Base-by-base conservation (phyloP, 2,329 filamentous ascomycete species). In the Ascochyta lentis region DNA sequence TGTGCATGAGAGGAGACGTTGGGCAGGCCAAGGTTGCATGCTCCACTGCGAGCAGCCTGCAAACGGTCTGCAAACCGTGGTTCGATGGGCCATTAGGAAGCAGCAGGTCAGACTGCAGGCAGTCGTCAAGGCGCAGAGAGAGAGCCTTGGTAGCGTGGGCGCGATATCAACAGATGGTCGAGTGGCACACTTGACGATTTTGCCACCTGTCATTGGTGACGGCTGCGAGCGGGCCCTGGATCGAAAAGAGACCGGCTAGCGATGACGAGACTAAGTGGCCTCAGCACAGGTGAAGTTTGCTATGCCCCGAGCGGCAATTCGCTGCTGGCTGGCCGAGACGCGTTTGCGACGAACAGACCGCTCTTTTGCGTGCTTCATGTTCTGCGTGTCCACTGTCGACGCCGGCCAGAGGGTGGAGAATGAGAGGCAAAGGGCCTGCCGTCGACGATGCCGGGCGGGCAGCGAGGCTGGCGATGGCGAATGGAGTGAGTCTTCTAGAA, bases 201-300 rank as follows among this genome's bases (percentile, higher is more conserved):
- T 54, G 55, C 48, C 51, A 56, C 52, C 56, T 50, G 41, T 54
- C 50, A 43, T 56, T 51, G 44, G 47, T 44, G 42, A 45, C 26
- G 33, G 33, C 24, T 35, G 24, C 29, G 43, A 51, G 58, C 54
- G 60, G 62, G 58, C 49, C 19, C 54, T 48, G 44, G 60, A 53
- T 50, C 37, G 53, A 59, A 59, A 62, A 49, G 52, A 53, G 49
- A 53, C 48, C 42, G 58, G 56, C 51, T 59, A 62, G 55, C 47
- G 42, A 61, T 60, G 63, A 66, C 61, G 63, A 62, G 58, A 54
- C 42, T 46, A 50, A 47, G 52, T 64, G 60, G 63, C 60, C 61
- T 68, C 66, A 12, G 12, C 29, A 68, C 63, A 58, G 67, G 66
- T 69, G 61, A 65, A 60, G 49, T 48, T 43, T 59, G 43, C 57